phyloP scores from a whole-genome alignment of 1,139 yeast species.

The Blastobotrys arbuscula region DNA sequence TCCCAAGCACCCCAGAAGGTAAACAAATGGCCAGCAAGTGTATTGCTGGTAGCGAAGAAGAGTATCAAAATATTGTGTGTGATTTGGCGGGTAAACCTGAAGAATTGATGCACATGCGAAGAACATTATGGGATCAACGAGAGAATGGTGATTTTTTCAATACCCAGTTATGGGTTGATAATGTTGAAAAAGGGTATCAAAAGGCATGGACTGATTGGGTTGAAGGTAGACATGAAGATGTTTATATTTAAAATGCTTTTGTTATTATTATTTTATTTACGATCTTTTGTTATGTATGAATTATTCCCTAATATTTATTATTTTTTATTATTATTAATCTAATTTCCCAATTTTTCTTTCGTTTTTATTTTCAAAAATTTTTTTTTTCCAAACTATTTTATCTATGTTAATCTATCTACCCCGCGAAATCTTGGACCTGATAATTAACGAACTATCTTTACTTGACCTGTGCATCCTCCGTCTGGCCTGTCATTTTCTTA shows the following conservation, averaged over 20 bases:
- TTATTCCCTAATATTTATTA: not conserved
- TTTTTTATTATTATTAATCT: not conserved
- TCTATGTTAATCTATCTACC: not conserved
- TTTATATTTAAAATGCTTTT: slow-evolving; percentile 7
- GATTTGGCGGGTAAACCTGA: slow-evolving; percentile 21
- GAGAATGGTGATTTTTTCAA: slow-evolving; percentile 28
- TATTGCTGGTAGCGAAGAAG: slow-evolving; percentile 26
- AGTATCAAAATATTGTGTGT: slow-evolving; percentile 29
- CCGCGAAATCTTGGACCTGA: not conserved
- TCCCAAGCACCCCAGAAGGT: slow-evolving; percentile 22
- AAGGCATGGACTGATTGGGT: slow-evolving; percentile 33
- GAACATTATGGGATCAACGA: slow-evolving; percentile 25
- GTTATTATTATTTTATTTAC: not conserved
- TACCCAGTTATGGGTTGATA: slow-evolving; percentile 30
- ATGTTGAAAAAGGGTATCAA: slow-evolving; percentile 28
- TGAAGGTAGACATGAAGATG: slow-evolving; percentile 15
- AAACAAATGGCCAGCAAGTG: slow-evolving; percentile 20
- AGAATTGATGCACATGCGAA: slow-evolving; percentile 24
- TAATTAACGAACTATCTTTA: no score
- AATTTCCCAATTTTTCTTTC: not conserved
- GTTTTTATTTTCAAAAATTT: not conserved
- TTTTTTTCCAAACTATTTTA: not conserved
- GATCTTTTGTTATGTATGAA: not conserved
- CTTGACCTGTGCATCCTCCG: not conserved
- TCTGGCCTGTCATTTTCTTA: not conserved